Evolutionary conservation across 495 filamentous ascomycete genomes (phyloP), one percentile per base, ranked within the genome.

Genomic region (Hamigera avellanea): DNA sequence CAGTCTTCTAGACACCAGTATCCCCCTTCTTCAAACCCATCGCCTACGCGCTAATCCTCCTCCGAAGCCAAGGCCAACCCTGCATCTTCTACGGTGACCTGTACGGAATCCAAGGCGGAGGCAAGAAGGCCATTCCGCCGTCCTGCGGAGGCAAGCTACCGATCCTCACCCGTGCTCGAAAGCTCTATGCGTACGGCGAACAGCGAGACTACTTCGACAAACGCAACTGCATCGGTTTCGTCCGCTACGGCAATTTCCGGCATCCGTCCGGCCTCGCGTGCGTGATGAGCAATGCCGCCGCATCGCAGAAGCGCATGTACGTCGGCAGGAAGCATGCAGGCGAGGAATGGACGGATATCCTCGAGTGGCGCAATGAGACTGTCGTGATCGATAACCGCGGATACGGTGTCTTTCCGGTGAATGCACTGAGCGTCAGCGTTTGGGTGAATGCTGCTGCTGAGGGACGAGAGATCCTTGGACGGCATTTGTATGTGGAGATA

Each of bases 61-160:
- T 85, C 14, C 75, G 78, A 15, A 49, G 63, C 26, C 53, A 64
- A 9, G 80, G 81, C 23, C 78, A 78, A 39, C 81, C 81, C 0
- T 85, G 79, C 43, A 44, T 83, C 34, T 87, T 81, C 50, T 86
- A 79, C 48, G 81, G 81, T 19, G 81, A 87, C 43, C 44, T 86
- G 8, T 86, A 83, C 49, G 80, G 81, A n/a, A 75, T 80, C 41
- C 54, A 66, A 40, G 70, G 57, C 8, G 53, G 49, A 33, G 44
- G 43, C 25, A 54, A 69, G 18, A 52, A 65, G 15, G 58, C 72
- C 2, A 69, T 69, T 34, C 64, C 65, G 2, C 74, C 80, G 3
- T 68, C 76, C 8, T 81, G 76, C 47, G 64, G 68, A 35, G 70
- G 69, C 19, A 62, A 66, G 14, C 64, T 86, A 0, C 70, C 80